These are phyloP conservation scores for Metschnikowia proteae DNA, from an alignment of 805 yeast genomes.

Conservation along the genomic window DNA sequence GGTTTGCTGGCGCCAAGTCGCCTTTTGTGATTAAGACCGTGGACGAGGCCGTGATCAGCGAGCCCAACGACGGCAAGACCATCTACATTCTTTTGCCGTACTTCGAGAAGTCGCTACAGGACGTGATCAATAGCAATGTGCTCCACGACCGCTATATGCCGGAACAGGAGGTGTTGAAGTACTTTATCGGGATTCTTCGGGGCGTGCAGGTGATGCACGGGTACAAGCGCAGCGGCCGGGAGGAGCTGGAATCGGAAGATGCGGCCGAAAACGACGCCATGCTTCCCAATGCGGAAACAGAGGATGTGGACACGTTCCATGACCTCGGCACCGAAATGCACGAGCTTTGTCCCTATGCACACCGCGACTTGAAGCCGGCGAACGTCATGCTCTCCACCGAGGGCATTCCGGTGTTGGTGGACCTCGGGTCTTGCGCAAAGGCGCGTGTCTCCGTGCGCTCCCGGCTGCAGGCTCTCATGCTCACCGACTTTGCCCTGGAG, in stretches of 20 bases:
- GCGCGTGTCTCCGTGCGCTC: slow-evolving; percentile 54
- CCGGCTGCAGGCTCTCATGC: slow-evolving; percentile 66
- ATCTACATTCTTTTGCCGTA: slow-evolving; percentile 79
- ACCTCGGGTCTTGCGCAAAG: slow-evolving; percentile 73
- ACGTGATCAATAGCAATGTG: slow-evolving; percentile 62
- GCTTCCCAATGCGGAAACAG: slow-evolving; percentile 30
- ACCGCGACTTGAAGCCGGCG: slow-evolving; percentile 85
- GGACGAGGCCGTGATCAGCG: slow-evolving; percentile 70
- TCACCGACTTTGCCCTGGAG: slow-evolving; percentile 79
- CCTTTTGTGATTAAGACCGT: slow-evolving; percentile 66
- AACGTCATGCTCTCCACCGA: slow-evolving; percentile 76
- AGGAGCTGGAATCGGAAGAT: slow-evolving; percentile 13
- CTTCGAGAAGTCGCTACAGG: slow-evolving; percentile 71
- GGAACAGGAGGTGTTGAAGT: slow-evolving; percentile 59
- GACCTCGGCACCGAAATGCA: slow-evolving; percentile 43
- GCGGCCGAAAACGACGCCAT: slow-evolving; percentile 14
- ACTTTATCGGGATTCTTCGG: slow-evolving; percentile 65
- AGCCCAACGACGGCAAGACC: slow-evolving; percentile 73
- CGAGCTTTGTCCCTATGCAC: slow-evolving; percentile 70
- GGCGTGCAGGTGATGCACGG: slow-evolving; percentile 78
- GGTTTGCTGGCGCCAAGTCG: slow-evolving; percentile 51
- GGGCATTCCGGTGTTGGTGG: slow-evolving; percentile 75
- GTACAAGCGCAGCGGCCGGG: slow-evolving; percentile 34
- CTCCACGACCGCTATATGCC: slow-evolving; percentile 51
- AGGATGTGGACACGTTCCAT: slow-evolving; percentile 16